phyloP scores from a whole-genome alignment of 192 early-diverging fungal species.

The Entophlyctis luteolus region DNA sequence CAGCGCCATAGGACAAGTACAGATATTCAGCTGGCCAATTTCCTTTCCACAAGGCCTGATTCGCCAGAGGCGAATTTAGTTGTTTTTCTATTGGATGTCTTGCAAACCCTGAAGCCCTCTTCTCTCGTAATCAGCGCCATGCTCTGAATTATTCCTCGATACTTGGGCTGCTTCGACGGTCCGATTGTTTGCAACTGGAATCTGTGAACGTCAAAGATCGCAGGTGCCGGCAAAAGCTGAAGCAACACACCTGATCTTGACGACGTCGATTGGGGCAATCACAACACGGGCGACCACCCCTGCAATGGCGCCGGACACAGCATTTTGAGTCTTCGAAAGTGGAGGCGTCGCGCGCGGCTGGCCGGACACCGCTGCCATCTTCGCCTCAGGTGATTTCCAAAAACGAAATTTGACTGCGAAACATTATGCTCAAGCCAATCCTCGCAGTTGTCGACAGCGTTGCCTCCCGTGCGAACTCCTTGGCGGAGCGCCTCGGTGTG shows the following conservation, averaged over 20 bases:
- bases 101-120: conserved; percentile 72
- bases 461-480: neutral
- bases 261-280: conserved; percentile 88
- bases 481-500: neutral
- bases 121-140: conserved; percentile 64
- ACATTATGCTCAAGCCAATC: too few species aligned
- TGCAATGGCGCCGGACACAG: conserved; percentile 53
- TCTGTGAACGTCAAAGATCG: too few species aligned
- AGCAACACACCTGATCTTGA: conserved; percentile 83
- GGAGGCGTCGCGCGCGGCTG: too few species aligned
- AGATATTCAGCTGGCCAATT: conserved; percentile 90
- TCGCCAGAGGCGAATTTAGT: too few species aligned
- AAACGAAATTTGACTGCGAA: too few species aligned
- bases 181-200: conserved; percentile 24
- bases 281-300: conserved; percentile 69
- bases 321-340: conserved; percentile 34
- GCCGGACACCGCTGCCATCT: too few species aligned
- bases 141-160: conserved; percentile 64
- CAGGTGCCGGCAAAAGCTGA: neutral
- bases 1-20: conserved; percentile 83
- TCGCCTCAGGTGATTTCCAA: too few species aligned
- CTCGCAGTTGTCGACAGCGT: neutral
- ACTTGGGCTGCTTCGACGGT: conserved; percentile 38
- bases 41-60: conserved; percentile 87
- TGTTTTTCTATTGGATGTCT: too few species aligned